Evolutionary conservation across 768 basidiomycete species (phyloP).

Genomic region (Ramaria sp.): DNA sequence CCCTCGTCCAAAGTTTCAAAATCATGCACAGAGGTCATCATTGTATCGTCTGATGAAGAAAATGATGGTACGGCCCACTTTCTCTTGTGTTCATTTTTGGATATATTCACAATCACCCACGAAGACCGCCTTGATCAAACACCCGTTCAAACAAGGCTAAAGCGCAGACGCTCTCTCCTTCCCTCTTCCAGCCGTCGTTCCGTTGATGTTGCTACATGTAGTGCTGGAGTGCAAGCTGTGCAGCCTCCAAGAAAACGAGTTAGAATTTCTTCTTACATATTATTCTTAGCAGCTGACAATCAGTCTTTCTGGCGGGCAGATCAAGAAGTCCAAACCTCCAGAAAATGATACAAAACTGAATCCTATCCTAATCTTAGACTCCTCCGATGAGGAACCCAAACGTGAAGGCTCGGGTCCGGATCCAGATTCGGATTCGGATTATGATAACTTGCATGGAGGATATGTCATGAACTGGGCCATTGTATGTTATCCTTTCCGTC

Average conservation of each 20-base stretch:
- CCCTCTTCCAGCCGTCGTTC: background rate
- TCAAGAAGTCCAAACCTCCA: background rate
- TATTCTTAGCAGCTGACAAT: background rate
- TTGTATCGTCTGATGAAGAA: constrained; percentile 1
- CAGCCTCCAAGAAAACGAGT: background rate
- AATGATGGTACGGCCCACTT: background rate
- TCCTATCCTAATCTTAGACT: background rate
- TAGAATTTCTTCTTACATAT: background rate
- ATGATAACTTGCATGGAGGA: constrained; percentile 7
- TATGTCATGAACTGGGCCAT: background rate
- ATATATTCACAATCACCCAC: background rate
- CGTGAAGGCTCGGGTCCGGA: background rate
- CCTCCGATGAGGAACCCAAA: background rate
- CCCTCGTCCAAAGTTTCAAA: background rate
- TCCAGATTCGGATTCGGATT: background rate
- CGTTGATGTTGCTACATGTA: background rate
- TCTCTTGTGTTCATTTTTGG: too few species aligned
- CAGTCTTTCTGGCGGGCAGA: background rate
- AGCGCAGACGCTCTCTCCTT: background rate
- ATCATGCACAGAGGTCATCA: background rate
- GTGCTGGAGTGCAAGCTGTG: background rate
- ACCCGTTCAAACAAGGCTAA: background rate
- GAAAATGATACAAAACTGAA: background rate
- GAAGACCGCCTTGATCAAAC: background rate
- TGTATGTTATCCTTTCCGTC: background rate